These are phyloP conservation scores for Hypoxylon sp. DNA, from an alignment of 2,329 filamentous ascomycete genomes.

Conservation along the genomic window DNA sequence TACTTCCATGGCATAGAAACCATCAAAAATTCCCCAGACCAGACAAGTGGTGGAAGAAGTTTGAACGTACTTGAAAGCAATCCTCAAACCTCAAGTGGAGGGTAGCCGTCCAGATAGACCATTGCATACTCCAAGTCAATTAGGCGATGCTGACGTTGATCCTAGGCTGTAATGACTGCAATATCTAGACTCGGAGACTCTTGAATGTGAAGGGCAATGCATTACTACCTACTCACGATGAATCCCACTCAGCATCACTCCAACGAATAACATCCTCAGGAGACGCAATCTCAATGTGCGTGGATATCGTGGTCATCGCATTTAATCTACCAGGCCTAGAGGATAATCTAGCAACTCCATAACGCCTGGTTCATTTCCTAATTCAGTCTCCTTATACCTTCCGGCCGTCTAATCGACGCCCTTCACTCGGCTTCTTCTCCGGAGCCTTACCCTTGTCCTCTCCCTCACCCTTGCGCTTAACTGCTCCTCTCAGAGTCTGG, in stretches of 20 bases:
- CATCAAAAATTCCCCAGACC: too few species aligned
- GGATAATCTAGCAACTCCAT: slow-evolving; percentile 33
- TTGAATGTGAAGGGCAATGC: background rate
- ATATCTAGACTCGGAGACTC: background rate
- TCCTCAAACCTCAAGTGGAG: too few species aligned
- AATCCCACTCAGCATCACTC: background rate
- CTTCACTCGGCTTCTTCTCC: slow-evolving; percentile 65
- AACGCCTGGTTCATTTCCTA: slow-evolving; percentile 26
- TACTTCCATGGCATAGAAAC: too few species aligned
- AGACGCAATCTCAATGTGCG: background rate
- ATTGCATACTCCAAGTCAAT: background rate
- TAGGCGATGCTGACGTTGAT: background rate
- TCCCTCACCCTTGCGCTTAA: slow-evolving; percentile 77
- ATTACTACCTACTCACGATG: background rate
- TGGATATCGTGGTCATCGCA: slow-evolving; percentile 24
- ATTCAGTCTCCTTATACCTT: slow-evolving; percentile 42
- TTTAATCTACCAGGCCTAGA: slow-evolving; percentile 22
- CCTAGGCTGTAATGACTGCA: background rate
- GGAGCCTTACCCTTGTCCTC: slow-evolving; percentile 64
- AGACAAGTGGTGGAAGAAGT: too few species aligned
- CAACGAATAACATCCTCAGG: background rate
- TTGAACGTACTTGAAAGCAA: too few species aligned
- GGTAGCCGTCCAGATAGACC: background rate
- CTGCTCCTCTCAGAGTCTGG: slow-evolving; percentile 79
- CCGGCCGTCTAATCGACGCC: slow-evolving; percentile 63